Percentiles rank a stretch among this genome's conserved stretches.
phyloP scores from a whole-genome alignment of 2,329 filamentous ascomycete genomes.

The Hirsutella minnesotensis region DNA sequence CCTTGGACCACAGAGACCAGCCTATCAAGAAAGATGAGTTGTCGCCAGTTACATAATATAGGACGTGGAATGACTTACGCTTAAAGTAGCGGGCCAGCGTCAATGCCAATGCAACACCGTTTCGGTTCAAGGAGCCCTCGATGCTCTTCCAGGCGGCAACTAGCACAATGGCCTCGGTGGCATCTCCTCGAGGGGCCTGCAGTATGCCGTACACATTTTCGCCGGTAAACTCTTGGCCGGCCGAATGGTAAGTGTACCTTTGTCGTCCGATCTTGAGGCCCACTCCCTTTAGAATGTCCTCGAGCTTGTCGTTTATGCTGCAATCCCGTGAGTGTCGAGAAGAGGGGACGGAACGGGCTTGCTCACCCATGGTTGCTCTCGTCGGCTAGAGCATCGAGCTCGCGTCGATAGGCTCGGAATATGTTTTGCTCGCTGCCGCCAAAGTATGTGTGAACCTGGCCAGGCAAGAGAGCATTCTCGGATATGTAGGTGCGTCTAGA shows the following conservation, averaged over 20 bases:
- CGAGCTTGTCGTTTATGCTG: slow-evolving; percentile 59
- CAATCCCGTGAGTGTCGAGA: neutral
- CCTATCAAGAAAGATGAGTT: slow-evolving; percentile 30
- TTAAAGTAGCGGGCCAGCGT: slow-evolving; percentile 92
- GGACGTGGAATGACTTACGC: slow-evolving; percentile 30
- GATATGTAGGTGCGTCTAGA: slow-evolving; percentile 91
- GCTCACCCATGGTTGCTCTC: slow-evolving; percentile 42
- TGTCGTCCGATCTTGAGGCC: slow-evolving; percentile 84
- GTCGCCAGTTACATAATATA: neutral
- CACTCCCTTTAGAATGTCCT: slow-evolving; percentile 61
- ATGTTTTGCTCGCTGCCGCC: slow-evolving; percentile 92
- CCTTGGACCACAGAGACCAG: slow-evolving; percentile 98
- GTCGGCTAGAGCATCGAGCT: slow-evolving; percentile 54
- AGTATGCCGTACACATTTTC: slow-evolving; percentile 92
- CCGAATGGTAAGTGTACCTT: slow-evolving; percentile 73
- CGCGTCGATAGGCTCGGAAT: slow-evolving; percentile 79
- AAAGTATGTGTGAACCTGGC: slow-evolving; percentile 97
- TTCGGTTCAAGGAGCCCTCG: slow-evolving; percentile 66
- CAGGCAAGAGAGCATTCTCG: slow-evolving; percentile 89
- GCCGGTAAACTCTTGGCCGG: slow-evolving; percentile 61
- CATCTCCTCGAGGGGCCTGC: slow-evolving; percentile 87
- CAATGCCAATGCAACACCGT: slow-evolving; percentile 75
- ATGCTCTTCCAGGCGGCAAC: slow-evolving; percentile 83
- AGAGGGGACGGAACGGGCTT: too few species aligned
- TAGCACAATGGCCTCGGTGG: slow-evolving; percentile 91